Evolutionary conservation across 208 protist species (phyloP).

Genomic region (Tritrichomonas foetus): DNA sequence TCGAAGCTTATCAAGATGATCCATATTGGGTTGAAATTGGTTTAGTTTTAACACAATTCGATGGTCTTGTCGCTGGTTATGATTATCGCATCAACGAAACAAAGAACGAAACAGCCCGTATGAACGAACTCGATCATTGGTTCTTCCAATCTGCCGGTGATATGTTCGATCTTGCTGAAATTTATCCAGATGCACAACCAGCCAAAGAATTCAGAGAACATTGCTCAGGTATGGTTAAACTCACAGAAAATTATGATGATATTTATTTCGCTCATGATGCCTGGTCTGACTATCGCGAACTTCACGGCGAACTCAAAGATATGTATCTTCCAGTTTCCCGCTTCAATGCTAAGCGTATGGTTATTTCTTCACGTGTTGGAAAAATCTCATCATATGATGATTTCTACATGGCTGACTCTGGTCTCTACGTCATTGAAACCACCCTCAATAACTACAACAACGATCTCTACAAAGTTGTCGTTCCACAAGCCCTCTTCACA

Average conservation of each 20-base stretch:
- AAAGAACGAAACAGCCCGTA: neutral
- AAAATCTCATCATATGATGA: constrained; percentile 71
- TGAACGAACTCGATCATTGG: constrained; percentile 20
- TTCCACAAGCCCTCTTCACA: constrained; percentile 6
- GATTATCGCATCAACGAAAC: neutral
- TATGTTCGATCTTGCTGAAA: constrained; percentile 20
- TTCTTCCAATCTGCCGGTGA: constrained; percentile 29
- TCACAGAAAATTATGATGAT: neutral
- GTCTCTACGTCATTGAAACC: constrained; percentile 68
- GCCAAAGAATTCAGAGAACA: neutral
- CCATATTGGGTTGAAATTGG: neutral
- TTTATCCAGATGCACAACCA: neutral
- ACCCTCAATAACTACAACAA: constrained; percentile 61
- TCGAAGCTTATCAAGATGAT: neutral
- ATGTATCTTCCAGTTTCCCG: neutral
- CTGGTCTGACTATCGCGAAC: neutral
- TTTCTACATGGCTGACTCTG: constrained; percentile 69
- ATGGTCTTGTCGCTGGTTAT: neutral
- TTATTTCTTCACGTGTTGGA: constrained; percentile 47
- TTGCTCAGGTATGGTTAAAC: neutral
- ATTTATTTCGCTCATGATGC: constrained; percentile 30
- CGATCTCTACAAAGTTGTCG: constrained; percentile 50
- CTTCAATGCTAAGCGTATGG: neutral
- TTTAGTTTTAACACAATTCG: constrained; percentile 4
- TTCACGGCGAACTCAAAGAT: constrained; percentile 21